These are phyloP conservation scores for Geotrichum histeridarum DNA, from an alignment of 1,139 yeast genomes.

Conservation along the genomic window DNA sequence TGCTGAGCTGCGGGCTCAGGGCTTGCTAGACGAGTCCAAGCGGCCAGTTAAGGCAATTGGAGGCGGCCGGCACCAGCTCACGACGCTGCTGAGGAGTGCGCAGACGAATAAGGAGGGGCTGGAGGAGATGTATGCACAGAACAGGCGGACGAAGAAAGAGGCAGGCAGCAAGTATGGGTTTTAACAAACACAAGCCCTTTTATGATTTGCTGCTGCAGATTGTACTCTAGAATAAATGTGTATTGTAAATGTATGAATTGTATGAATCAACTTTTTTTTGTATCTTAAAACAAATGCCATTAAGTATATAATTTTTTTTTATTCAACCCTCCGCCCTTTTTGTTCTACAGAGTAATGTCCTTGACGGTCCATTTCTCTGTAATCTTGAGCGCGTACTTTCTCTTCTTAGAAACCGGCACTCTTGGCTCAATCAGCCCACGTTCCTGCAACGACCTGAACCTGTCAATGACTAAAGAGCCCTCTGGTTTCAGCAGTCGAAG, in stretches of 20 bases:
- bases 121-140: conserved; percentile 30
- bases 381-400: conserved; percentile 61
- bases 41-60: conserved; percentile 31
- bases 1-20: conserved; percentile 23
- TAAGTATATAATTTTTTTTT: background rate
- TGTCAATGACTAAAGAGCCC: conserved; percentile 79
- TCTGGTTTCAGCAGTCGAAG: conserved; percentile 83
- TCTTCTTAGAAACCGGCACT: conserved; percentile 61
- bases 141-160: conserved; percentile 26
- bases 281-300: background rate
- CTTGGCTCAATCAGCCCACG: conserved; percentile 84
- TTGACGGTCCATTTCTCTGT: conserved; percentile 92
- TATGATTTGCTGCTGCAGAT: background rate
- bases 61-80: conserved; percentile 33
- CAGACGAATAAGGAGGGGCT: conserved; percentile 31
- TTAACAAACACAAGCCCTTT: conserved; percentile 15
- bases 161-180: conserved; percentile 32
- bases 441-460: conserved; percentile 74
- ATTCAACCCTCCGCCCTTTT: no score
- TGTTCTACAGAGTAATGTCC: conserved; percentile 56
- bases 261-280: background rate
- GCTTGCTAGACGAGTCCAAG: conserved; percentile 26
- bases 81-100: conserved; percentile 31
- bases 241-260: background rate
- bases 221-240: background rate